Evolutionary conservation across 441 rosid species (phyloP).

Genomic region (California macrophylla): DNA sequence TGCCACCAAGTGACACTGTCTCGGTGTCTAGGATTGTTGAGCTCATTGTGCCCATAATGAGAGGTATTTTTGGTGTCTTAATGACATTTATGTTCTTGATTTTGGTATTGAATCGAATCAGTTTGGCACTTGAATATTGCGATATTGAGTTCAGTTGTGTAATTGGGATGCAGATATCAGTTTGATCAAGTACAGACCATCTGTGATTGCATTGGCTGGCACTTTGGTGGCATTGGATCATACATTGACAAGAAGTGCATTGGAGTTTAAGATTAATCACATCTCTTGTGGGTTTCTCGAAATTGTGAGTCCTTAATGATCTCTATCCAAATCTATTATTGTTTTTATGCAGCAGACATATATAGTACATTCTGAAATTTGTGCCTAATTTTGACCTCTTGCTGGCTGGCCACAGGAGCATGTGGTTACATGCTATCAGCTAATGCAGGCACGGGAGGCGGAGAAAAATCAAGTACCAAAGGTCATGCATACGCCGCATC

Average conservation of each 20-base stretch:
- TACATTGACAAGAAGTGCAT: constrained; percentile 26
- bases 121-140: background rate
- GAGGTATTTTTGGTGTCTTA: constrained; percentile 26
- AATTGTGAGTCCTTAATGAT: constrained; percentile 32
- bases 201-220: constrained; percentile 50
- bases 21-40: constrained; percentile 18
- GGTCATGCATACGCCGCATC: constrained; percentile 17
- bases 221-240: constrained; percentile 31
- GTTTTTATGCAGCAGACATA: background rate
- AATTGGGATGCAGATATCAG: constrained; percentile 29
- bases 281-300: constrained; percentile 33
- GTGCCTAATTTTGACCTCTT: background rate
- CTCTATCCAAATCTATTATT: background rate
- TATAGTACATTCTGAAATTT: background rate
- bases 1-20: constrained; percentile 11
- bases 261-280: constrained; percentile 32
- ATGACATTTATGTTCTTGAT: background rate
- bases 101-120: background rate
- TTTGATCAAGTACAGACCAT: constrained; percentile 38
- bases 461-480: constrained; percentile 15
- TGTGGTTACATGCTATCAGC: constrained; percentile 39
- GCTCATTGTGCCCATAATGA: constrained; percentile 29
- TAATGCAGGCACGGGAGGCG: constrained; percentile 30
- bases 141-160: background rate
- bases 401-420: constrained; percentile 34